phyloP scores from a whole-genome alignment of 495 filamentous ascomycete species.

The Darksidea phi region DNA sequence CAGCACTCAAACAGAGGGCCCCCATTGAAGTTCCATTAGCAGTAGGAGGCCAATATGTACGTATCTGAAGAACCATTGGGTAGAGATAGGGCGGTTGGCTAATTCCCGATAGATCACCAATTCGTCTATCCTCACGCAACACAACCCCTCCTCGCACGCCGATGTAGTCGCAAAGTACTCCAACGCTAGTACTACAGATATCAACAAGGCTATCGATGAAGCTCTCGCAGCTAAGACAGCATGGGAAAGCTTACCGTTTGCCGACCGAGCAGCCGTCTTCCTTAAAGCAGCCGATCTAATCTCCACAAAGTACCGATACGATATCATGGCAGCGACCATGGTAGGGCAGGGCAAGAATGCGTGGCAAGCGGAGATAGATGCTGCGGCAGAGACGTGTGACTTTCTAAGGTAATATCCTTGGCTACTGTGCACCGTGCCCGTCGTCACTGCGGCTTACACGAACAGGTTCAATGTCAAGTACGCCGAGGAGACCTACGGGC shows the following conservation, averaged over 20 bases:
- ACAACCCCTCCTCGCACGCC: conserved; percentile 71
- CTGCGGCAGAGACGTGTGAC: conserved; percentile 86
- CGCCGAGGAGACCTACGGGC: conserved; percentile 44
- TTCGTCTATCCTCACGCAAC: conserved; percentile 56
- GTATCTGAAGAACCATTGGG: neutral
- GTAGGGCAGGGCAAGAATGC: conserved; percentile 94
- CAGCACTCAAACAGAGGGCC: conserved; percentile 56
- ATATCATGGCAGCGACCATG: conserved; percentile 91
- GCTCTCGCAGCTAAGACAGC: conserved; percentile 76
- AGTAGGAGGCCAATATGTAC: conserved; percentile 73
- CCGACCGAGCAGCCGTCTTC: conserved; percentile 89
- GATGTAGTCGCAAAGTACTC: conserved; percentile 76
- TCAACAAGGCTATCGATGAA: conserved; percentile 71
- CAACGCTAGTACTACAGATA: conserved; percentile 67
- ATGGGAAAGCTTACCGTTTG: conserved; percentile 81
- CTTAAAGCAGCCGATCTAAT: conserved; percentile 90
- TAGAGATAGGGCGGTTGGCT: conserved; percentile 5
- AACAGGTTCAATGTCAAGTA: conserved; percentile 51
- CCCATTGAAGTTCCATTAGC: conserved; percentile 73
- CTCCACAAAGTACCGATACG: conserved; percentile 84
- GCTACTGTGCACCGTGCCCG: neutral
- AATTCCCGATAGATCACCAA: conserved; percentile 50
- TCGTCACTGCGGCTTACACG: conserved; percentile 17
- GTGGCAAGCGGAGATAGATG: conserved; percentile 95
- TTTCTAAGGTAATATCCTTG: conserved; percentile 58